phyloP scores from a whole-genome alignment of 257 asterid genomes.

The Solanum sejunctum region DNA sequence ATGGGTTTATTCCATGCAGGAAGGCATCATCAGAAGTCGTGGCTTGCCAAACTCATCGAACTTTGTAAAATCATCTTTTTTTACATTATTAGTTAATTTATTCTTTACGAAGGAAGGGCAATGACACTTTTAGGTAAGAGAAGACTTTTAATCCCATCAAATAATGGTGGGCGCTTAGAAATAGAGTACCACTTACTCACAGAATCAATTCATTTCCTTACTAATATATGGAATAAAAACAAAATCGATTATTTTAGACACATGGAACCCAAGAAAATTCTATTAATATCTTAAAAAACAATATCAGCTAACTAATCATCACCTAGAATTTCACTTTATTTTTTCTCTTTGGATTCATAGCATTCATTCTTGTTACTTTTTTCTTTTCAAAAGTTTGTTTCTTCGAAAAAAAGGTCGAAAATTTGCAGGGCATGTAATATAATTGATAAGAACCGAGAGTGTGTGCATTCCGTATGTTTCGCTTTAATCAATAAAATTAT shows the following conservation, averaged over 20 bases:
- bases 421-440: not conserved
- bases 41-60: constrained; percentile 14
- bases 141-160: constrained; percentile 2
- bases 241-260: not conserved
- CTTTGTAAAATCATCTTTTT: not conserved
- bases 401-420: not conserved
- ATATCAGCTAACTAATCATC: not conserved
- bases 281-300: not conserved
- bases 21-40: constrained; percentile 4
- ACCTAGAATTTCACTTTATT: not conserved
- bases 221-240: not conserved
- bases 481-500: not conserved
- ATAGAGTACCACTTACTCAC: not conserved
- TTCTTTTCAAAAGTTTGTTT: not conserved
- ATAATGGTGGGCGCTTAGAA: constrained; percentile 11
- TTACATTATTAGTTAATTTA: not conserved
- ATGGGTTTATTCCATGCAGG: not conserved
- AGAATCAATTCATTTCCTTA: constrained; percentile 3
- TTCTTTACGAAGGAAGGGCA: not conserved
- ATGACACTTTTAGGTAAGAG: not conserved
- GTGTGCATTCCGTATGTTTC: no score
- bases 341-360: not conserved
- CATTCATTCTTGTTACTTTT: not conserved
- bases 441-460: not conserved
- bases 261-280: not conserved